Percentiles rank a stretch among this genome's conserved stretches.
phyloP scores from a whole-genome alignment of 2,329 filamentous ascomycete species.

The Aspergillus aculeatinus region DNA sequence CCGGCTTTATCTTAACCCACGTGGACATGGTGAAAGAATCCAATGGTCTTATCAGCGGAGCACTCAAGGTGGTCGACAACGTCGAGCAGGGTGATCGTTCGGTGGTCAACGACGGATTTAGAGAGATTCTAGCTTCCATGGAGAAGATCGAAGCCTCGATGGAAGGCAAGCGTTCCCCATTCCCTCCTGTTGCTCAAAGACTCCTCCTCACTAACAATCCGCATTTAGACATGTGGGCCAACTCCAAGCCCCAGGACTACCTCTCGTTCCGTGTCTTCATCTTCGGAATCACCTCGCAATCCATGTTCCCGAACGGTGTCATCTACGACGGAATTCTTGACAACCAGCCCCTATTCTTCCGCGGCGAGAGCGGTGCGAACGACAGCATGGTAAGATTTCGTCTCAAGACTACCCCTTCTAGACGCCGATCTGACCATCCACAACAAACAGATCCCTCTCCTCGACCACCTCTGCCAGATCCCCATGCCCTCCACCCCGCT shows the following conservation, averaged over 20 bases:
- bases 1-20: constrained; percentile 93
- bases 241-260: constrained; percentile 80
- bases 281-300: constrained; percentile 89
- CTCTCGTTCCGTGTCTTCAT: constrained; percentile 94
- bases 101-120: constrained; percentile 64
- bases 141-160: constrained; percentile 73
- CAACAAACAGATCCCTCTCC: constrained; percentile 65
- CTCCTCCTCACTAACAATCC: not conserved
- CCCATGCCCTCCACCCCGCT: constrained; percentile 86
- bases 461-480: constrained; percentile 83
- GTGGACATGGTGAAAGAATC: constrained; percentile 94
- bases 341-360: constrained; percentile 71
- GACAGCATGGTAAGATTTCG: constrained; percentile 69
- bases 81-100: constrained; percentile 52
- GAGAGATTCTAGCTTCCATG: constrained; percentile 62
- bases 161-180: constrained; percentile 58
- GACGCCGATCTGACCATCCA: not conserved
- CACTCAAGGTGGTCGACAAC: constrained; percentile 64
- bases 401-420: too few relatives aligned
- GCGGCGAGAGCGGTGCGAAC: constrained; percentile 90
- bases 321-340: constrained; percentile 81
- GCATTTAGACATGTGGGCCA: constrained; percentile 74
- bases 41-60: constrained; percentile 71
- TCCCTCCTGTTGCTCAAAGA: not conserved
- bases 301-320: constrained; percentile 91